Evolutionary conservation across 176 grass and related monocot genomes (phyloP), one percentile per base, ranked within the genome.

Genomic region (Aegilops longissima): DNA sequence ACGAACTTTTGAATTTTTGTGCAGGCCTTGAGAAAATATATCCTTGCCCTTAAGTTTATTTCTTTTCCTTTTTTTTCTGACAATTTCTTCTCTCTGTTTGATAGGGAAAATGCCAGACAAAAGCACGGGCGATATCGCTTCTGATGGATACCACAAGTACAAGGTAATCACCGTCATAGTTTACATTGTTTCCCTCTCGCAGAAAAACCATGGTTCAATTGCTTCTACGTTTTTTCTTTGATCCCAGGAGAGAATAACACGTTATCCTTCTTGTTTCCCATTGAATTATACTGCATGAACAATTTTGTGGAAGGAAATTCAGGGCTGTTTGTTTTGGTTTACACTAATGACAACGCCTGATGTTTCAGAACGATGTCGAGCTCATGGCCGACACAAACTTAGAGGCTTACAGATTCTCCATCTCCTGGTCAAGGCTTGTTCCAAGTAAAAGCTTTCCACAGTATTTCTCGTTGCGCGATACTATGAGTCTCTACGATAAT

Each of bases 341-440:
- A 13, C 44, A 47, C 44, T 47, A 47, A 12, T 47, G 44, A 47
- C 44, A 47, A 4, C 44, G 4, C 44, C 44, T 47, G 44, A 47
- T 88, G 54, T 31, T 51, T 70, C 82, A 95, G 93, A 88, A 90
- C 68, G 93, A 92, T 75, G 79, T 92, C 47, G 88, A 90, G 79
- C 68, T 95, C n/a, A 90, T 90, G 73, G 39, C 62, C 33, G 88
- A 92, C 25, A 82, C 70, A 44, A 87, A 87, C 35, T 40, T 95
- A 27, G 93, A 95, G 69, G 88, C 93, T 31, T 95, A 95, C 61
- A 87, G 86, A 68, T 90, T 95, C 63, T 95, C 93, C 78, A 95
- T 95, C 47, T 88, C 93, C 59, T 92, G 93, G 93, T 66, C 93
- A 39, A 92, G 93, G 82, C 88, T 95, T 86, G 80, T 95, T n/a